Evolutionary conservation across 495 filamentous ascomycete species (phyloP), one percentile per base, ranked within the genome.

Genomic region (Talaromyces wortmannii): DNA sequence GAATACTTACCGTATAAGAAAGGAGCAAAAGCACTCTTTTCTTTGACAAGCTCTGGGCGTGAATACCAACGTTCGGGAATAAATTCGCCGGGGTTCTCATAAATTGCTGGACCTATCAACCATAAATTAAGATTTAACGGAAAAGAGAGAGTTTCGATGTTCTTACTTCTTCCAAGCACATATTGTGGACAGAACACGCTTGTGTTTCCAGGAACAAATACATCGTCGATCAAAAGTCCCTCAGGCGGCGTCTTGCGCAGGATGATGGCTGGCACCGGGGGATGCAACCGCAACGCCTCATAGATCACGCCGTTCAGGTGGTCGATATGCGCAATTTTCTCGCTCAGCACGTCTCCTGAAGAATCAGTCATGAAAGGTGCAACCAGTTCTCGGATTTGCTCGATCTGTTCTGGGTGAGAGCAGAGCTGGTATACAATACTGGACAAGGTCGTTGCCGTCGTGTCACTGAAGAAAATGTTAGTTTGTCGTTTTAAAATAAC

Each of bases 31-130:
- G 50, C 40, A 18, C 45, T 42, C 53, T 53, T 15, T 45, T 58
- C 40, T 52, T 56, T 43, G 63, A 79, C 65, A 44, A 83, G 62
- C 12, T 81, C 75, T 6, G 72, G 71, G 31, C 60, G 48, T 4
- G 65, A 61, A 51, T 61, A 70, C 77, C 78, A 83, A 15, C 81
- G 72, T 58, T 82, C 78, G 0, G 79, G 79, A 42, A 82, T 65
- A 50, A 75, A 81, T 5, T 74, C 68, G 6, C 67, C 45, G 0
- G 74, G 63, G 5, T 58, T 23, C 13, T 62, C 59, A 62, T 69
- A 74, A 31, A 33, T 29, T 15, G 36, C 52, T 10, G 43, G 23
- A 31, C 52, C 52, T 53, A 15, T 31, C 17, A 23, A 11, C 36
- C 23, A 49, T 4, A 18, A 49, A 3, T 23, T 31, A 8, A 29